Evolutionary conservation across 495 filamentous ascomycete genomes (phyloP), one percentile per base, ranked within the genome.

Genomic region (Tuber microsphaerosporum): DNA sequence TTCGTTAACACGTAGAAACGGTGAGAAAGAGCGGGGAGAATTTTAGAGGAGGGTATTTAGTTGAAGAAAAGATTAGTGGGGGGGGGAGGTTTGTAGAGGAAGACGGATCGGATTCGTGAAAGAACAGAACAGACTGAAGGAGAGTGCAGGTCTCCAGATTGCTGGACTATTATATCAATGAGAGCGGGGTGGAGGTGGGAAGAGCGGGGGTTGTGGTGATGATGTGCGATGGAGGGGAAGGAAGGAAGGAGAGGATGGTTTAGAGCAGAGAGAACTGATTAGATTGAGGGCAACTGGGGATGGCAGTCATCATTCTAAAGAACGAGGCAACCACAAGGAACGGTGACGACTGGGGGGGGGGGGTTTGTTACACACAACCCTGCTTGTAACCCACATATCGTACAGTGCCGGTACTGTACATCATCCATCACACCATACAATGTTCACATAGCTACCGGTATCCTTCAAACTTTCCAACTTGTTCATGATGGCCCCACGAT

Each of bases 101-200:
- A 72, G 51, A 71, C 43, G 39, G 45, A 68, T 74, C 68, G 51
- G 51, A 61, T 70, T 77, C 69, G 61, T 78, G 44, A 75, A 73
- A 77, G 73, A 79, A 79, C 70, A 79, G 76, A 79, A 73, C 70
- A 79, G 76, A 72, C 74, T 71, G 68, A 75, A 51, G 73, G 77
- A 79, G 77, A 79, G 77, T 79, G 77, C 76, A 79, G 76, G 76
- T 79, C 77, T 79, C 77, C 73, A 79, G 76, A 73, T 79, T 72
- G 72, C 77, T 79, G 70, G 69, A 77, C 76, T 79, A 79, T 79
- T 79, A 76, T 79, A 79, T 79, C 71, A 70, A 75, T 79, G 77
- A 79, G 76, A 71, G 76, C 72, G 77, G 76, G 77, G 69, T 65
- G 56, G 56, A 17, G 17, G 56, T 17, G 31, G 56, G 26, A 72